Percentiles rank a stretch among this genome's conserved stretches.
Conservation (phyloP, 768 basidiomycete genomes). For the Trametes gibbosa region DNA sequence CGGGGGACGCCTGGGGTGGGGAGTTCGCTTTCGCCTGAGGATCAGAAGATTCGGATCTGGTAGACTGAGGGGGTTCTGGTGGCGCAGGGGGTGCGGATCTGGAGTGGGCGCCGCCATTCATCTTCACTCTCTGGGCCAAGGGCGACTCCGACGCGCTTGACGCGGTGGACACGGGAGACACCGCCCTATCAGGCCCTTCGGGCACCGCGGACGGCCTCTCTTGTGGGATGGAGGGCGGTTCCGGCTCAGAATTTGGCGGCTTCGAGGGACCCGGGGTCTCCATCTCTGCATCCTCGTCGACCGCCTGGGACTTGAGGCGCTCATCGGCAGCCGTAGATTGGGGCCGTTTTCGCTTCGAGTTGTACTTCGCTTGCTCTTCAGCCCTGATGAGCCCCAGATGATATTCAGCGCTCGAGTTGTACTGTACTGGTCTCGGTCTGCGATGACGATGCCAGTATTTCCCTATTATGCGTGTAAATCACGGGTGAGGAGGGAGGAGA, state of each 20-base stretch:
- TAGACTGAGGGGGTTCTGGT: conserved; percentile 18
- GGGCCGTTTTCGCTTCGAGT: conserved; percentile 56
- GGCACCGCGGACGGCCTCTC: conserved; percentile 36
- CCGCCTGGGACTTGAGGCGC: conserved; percentile 30
- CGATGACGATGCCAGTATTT: conserved; percentile 91
- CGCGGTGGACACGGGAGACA: conserved; percentile 69
- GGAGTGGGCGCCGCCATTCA: conserved; percentile 47
- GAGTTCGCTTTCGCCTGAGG: background rate
- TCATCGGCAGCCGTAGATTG: conserved; percentile 48
- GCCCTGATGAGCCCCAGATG: conserved; percentile 60
- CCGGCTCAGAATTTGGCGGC: conserved; percentile 27
- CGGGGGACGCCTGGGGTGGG: conserved; percentile 12
- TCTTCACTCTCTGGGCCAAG: conserved; percentile 63
- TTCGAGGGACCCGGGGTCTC: conserved; percentile 51
- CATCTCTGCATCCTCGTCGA: conserved; percentile 35
- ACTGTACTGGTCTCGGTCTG: conserved; percentile 75
- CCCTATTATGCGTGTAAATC: conserved; percentile 42
- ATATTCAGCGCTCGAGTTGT: conserved; percentile 70
- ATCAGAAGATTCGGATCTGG: conserved; percentile 9
- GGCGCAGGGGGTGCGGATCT: conserved; percentile 29
- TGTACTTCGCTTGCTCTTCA: conserved; percentile 50
- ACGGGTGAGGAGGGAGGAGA: background rate
- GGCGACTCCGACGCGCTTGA: conserved; percentile 76
- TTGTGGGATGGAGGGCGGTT: conserved; percentile 1
- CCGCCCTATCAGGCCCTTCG: conserved; percentile 44